Conservation (phyloP, 2,329 filamentous ascomycete genomes). For the Juglanconis juglandina region DNA sequence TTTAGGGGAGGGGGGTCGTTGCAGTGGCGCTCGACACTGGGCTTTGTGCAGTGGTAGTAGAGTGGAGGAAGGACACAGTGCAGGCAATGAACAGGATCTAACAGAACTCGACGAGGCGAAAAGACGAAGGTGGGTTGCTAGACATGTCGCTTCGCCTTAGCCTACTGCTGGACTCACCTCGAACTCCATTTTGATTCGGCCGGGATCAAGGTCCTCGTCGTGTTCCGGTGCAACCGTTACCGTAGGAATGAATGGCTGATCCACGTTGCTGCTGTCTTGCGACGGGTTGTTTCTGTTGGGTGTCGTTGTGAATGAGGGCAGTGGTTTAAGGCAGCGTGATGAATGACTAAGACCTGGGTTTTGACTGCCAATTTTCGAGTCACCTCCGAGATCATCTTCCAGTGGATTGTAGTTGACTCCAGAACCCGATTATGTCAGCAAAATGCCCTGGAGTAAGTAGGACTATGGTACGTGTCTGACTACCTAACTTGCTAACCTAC, state of each 20-base stretch:
- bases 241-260: neutral
- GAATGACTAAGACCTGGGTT: neutral
- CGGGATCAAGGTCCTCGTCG: neutral
- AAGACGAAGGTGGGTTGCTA: neutral
- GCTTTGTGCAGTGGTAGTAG: too few species aligned
- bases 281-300: neutral
- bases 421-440: neutral
- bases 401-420: too few species aligned
- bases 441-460: too few species aligned
- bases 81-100: neutral
- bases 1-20: neutral
- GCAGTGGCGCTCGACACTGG: too few species aligned
- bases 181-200: slow-evolving; percentile 13
- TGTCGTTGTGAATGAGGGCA: neutral
- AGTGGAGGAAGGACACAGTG: neutral
- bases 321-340: neutral
- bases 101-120: neutral
- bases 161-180: slow-evolving; percentile 12
- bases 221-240: neutral
- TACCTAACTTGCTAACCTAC: too few species aligned
- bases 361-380: neutral
- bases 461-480: too few species aligned
- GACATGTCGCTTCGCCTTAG: neutral
- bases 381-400: too few species aligned
- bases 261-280: neutral